A percentile compares a stretch with the other conserved stretches of the same genome.
Evolutionary conservation across 331 rosid genomes (phyloP).

Genomic region (Malus hybrid): DNA sequence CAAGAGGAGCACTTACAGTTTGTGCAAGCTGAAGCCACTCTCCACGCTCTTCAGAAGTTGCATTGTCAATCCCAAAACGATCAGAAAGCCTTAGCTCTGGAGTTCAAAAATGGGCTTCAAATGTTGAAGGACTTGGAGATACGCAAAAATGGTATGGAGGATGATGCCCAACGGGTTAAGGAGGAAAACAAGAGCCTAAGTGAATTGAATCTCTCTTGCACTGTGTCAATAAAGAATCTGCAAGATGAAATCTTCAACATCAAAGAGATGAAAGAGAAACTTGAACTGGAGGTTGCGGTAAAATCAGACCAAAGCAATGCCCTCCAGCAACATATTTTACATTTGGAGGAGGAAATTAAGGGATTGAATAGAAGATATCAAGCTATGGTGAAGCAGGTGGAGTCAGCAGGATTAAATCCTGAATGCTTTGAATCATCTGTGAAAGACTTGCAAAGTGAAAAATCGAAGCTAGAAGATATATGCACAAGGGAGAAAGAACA

Average conservation of each 20-base stretch:
- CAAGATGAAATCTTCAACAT: slow-evolving; percentile 69
- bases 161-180: slow-evolving; percentile 45
- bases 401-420: slow-evolving; percentile 64
- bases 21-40: slow-evolving; percentile 66
- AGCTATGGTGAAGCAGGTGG: slow-evolving; percentile 59
- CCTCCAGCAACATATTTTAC: slow-evolving; percentile 51
- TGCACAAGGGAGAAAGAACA: slow-evolving; percentile 47
- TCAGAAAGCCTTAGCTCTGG: slow-evolving; percentile 68
- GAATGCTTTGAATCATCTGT: slow-evolving; percentile 52
- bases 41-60: slow-evolving; percentile 58
- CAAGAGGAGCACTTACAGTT: slow-evolving; percentile 67
- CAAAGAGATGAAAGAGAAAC: slow-evolving; percentile 78
- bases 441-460: slow-evolving; percentile 64
- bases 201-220: slow-evolving; percentile 46
- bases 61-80: slow-evolving; percentile 78
- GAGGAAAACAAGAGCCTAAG: slow-evolving; percentile 55
- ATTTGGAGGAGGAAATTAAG: slow-evolving; percentile 59
- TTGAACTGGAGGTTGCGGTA: slow-evolving; percentile 51
- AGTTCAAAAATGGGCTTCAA: slow-evolving; percentile 72
- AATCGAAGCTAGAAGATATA: slow-evolving; percentile 50
- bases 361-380: slow-evolving; percentile 58
- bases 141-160: slow-evolving; percentile 57
- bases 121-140: slow-evolving; percentile 64
- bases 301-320: slow-evolving; percentile 53
- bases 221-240: slow-evolving; percentile 39